Percentiles rank a stretch among this genome's conserved stretches.
Conservation (phyloP, 257 asterid species). For the Paulownia fortunei region DNA sequence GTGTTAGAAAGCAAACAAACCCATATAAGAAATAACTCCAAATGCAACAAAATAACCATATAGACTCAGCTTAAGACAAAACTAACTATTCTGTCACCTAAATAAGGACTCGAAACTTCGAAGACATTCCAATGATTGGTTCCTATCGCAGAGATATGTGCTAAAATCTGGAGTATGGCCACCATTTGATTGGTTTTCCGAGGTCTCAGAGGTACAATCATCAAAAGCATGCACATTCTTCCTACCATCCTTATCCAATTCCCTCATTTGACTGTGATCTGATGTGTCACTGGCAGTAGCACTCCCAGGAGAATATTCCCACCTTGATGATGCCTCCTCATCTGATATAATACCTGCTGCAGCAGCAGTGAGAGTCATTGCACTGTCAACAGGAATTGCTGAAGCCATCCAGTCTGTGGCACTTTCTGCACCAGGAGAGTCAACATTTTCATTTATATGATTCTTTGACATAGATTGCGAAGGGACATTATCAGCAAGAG, state of each 20-base stretch:
- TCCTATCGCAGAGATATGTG: constrained; percentile 39
- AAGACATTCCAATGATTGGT: constrained; percentile 46
- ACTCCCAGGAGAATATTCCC: constrained; percentile 65
- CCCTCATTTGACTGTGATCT: constrained; percentile 54
- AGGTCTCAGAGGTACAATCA: constrained; percentile 53
- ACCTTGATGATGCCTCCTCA: constrained; percentile 63
- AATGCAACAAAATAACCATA: constrained; percentile 6
- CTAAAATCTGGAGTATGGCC: constrained; percentile 48
- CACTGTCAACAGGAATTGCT: constrained; percentile 72
- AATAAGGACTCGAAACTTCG: constrained; percentile 72
- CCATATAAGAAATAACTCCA: constrained; percentile 29
- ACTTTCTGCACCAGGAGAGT: constrained; percentile 51
- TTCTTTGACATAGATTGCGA: constrained; percentile 44
- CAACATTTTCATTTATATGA: constrained; percentile 40
- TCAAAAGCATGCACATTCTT: constrained; percentile 43
- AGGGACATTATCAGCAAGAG: constrained; percentile 52
- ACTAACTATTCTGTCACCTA: constrained; percentile 58
- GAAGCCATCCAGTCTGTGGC: constrained; percentile 70
- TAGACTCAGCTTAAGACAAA: constrained; percentile 26
- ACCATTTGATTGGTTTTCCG: constrained; percentile 48
- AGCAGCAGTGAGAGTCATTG: constrained; percentile 71
- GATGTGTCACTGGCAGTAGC: constrained; percentile 59
- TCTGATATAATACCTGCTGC: constrained; percentile 83
- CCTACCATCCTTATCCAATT: constrained; percentile 53
- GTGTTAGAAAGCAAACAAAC: constrained; percentile 14